Evolutionary conservation across 2,329 filamentous ascomycete genomes (phyloP).

Genomic region (Cytospora chrysosperma): DNA sequence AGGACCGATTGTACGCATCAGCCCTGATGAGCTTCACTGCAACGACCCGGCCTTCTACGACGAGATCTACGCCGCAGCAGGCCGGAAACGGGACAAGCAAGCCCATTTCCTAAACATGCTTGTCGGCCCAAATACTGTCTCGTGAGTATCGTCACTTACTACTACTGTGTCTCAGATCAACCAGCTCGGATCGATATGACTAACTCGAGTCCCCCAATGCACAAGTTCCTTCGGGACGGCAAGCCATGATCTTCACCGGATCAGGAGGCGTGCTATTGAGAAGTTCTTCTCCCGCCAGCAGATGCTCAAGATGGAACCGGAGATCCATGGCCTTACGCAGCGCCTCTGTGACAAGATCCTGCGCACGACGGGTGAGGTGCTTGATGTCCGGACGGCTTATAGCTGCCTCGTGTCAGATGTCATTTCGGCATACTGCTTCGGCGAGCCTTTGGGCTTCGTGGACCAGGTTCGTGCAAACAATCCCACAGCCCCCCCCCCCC

Average conservation of each 20-base stretch:
- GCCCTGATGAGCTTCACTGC: constrained; percentile 13
- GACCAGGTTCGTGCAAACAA: background rate
- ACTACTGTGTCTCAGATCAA: background rate
- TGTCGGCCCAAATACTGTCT: background rate
- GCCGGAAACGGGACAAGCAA: constrained; percentile 8
- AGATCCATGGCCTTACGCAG: background rate
- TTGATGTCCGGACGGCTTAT: background rate
- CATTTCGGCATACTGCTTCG: background rate
- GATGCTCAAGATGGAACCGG: background rate
- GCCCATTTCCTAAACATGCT: background rate
- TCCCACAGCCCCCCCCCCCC: no score
- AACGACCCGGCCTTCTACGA: constrained; percentile 8
- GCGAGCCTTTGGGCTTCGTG: background rate
- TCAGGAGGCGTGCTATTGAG: background rate
- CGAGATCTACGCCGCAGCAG: constrained; percentile 1
- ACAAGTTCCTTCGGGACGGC: background rate
- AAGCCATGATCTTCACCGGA: background rate
- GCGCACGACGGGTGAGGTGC: background rate
- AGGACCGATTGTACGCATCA: constrained; percentile 14
- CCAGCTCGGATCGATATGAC: background rate
- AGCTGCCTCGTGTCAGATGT: background rate
- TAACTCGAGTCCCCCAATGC: background rate
- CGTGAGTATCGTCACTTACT: background rate
- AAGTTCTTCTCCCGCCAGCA: constrained; percentile 3
- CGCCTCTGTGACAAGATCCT: constrained; percentile 1